These are phyloP conservation scores for Sporothrix variecibatus DNA, from an alignment of 2,329 filamentous ascomycete species.

Conservation along the genomic window DNA sequence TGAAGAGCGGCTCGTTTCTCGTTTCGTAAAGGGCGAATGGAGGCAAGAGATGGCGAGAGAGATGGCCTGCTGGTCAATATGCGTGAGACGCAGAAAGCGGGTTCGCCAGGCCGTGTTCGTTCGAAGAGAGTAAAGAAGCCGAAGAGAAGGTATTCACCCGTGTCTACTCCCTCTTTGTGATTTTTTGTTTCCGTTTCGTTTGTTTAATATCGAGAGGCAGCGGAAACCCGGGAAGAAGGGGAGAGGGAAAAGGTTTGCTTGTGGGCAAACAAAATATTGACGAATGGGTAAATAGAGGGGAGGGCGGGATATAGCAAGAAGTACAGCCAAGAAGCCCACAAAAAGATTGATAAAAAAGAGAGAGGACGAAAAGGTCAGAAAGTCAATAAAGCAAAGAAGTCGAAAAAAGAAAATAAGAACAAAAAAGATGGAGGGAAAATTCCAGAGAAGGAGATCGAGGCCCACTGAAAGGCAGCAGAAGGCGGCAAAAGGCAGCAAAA, in stretches of 20 bases:
- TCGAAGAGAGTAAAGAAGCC: not conserved
- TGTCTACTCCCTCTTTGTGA: not conserved
- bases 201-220: slow-evolving; percentile 16
- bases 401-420: slow-evolving; percentile 8
- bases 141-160: slow-evolving; percentile 8
- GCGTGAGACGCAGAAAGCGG: slow-evolving; percentile 11
- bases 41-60: not conserved
- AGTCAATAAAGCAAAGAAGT: slow-evolving; percentile 1
- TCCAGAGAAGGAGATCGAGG: slow-evolving; percentile 5
- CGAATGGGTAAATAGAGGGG: not conserved
- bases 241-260: not conserved
- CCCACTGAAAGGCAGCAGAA: not conserved
- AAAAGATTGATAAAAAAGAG: not conserved
- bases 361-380: not conserved
- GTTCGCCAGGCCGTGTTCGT: slow-evolving; percentile 13
- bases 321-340: not conserved
- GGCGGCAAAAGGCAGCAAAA: not conserved
- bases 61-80: slow-evolving; percentile 5
- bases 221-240: slow-evolving; percentile 1
- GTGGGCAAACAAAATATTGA: slow-evolving; percentile 3
- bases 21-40: not conserved
- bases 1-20: not conserved
- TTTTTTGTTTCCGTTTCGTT: slow-evolving; percentile 15
- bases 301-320: not conserved
- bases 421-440: not conserved